These are phyloP conservation scores for Diplodia intermedia DNA, from an alignment of 2,329 filamentous ascomycete genomes.

Conservation along the genomic window DNA sequence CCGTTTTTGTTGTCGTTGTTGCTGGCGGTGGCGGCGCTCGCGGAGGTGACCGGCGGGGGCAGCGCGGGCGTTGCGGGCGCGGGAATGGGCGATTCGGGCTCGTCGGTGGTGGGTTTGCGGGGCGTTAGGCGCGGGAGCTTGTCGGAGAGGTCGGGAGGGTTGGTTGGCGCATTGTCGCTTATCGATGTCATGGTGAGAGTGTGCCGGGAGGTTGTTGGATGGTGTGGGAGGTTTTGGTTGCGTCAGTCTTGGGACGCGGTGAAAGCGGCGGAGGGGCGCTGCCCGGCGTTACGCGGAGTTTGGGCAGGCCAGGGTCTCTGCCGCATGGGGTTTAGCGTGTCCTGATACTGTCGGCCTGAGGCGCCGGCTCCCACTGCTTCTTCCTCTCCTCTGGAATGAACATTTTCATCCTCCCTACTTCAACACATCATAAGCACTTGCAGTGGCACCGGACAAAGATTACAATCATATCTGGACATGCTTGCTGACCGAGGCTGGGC, in stretches of 20 bases:
- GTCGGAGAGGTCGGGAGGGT: constrained; percentile 39
- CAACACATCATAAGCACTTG: too few species aligned
- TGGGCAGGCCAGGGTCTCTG: background rate
- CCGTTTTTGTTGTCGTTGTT: constrained; percentile 38
- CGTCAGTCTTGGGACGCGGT: background rate
- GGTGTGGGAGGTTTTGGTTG: background rate
- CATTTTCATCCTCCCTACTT: background rate
- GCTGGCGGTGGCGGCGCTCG: constrained; percentile 60
- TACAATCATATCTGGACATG: too few species aligned
- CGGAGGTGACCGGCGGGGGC: constrained; percentile 61
- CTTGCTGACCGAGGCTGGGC: too few species aligned
- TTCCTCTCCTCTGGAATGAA: background rate
- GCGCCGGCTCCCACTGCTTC: background rate
- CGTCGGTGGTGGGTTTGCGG: constrained; percentile 41
- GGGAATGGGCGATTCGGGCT: constrained; percentile 53
- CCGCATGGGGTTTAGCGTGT: background rate
- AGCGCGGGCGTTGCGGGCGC: constrained; percentile 78
- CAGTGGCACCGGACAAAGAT: too few species aligned
- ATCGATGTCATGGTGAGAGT: constrained; percentile 15
- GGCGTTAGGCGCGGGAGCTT: constrained; percentile 47
- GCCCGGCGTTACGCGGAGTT: constrained; percentile 12
- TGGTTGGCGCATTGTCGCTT: background rate
- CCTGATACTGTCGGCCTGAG: background rate
- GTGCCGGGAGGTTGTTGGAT: background rate
- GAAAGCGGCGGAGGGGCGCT: background rate